Evolutionary conservation across 495 filamentous ascomycete genomes (phyloP).

Genomic region (Penicillium ucsense): DNA sequence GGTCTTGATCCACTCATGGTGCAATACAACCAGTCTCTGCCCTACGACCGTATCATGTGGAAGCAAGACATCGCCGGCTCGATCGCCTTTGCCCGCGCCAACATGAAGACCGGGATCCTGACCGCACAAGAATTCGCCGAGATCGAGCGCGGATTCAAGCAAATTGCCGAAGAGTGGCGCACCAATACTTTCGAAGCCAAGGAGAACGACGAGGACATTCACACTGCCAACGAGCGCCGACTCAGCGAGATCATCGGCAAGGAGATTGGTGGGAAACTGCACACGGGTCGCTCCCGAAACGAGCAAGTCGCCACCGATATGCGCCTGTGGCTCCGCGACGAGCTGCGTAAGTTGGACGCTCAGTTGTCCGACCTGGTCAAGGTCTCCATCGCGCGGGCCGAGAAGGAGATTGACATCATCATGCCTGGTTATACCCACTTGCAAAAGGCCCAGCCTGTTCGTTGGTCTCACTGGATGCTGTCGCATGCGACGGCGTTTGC

Average conservation of each 20-base stretch:
- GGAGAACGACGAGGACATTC: conserved; percentile 55
- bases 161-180: conserved; percentile 69
- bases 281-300: conserved; percentile 86
- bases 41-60: conserved; percentile 76
- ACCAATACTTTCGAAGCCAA: conserved; percentile 34
- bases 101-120: conserved; percentile 66
- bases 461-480: conserved; percentile 83
- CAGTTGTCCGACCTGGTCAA: conserved; percentile 61
- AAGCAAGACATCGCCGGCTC: conserved; percentile 71
- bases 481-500: conserved; percentile 69
- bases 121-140: conserved; percentile 62
- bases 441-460: conserved; percentile 83
- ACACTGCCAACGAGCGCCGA: conserved; percentile 89
- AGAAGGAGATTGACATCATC: conserved; percentile 61
- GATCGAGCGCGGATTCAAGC: conserved; percentile 64
- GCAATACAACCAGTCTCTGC: conserved; percentile 78
- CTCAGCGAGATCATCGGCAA: conserved; percentile 85
- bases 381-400: conserved; percentile 63
- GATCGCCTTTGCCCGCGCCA: conserved; percentile 82
- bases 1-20: conserved; percentile 84
- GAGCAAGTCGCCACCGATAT: conserved; percentile 93
- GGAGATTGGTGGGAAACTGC: conserved; percentile 79
- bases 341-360: conserved; percentile 62
- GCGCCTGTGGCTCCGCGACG: conserved; percentile 80
- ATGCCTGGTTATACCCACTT: conserved; percentile 76